A percentile compares a stretch with the other conserved stretches of the same genome.
These are phyloP conservation scores for Stachybotrys echinatus DNA, from an alignment of 2,329 filamentous ascomycete species.

Conservation along the genomic window DNA sequence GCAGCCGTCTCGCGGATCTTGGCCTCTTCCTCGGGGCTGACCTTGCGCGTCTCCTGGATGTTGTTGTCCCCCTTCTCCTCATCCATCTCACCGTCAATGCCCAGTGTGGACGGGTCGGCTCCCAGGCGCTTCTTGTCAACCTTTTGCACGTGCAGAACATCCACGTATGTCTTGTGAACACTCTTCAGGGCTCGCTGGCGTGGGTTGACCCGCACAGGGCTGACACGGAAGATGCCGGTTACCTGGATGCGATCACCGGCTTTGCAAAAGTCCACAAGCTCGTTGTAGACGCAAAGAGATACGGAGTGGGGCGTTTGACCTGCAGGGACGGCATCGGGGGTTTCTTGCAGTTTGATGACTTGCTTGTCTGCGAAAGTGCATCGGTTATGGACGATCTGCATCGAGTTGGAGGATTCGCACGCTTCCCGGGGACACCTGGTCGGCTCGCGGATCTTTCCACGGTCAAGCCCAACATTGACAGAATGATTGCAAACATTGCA, in stretches of 20 bases:
- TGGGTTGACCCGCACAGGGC: conserved; percentile 88
- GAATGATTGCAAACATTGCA: conserved; percentile 92
- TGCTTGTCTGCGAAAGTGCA: conserved; percentile 96
- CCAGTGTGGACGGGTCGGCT: conserved; percentile 82
- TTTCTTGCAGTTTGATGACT: conserved; percentile 97
- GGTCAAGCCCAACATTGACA: conserved; percentile 84
- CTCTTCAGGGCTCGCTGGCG: conserved; percentile 89
- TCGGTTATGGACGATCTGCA: conserved; percentile 97
- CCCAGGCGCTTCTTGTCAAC: conserved; percentile 93
- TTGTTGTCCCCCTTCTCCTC: conserved; percentile 61
- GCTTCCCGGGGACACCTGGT: conserved; percentile 79
- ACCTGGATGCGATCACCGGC: conserved; percentile 94
- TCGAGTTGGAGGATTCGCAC: conserved; percentile 85
- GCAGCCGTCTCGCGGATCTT: conserved; percentile 79
- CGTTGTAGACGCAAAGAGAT: conserved; percentile 92
- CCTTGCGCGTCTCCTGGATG: conserved; percentile 77
- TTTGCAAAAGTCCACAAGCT: conserved; percentile 96
- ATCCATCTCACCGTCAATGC: conserved; percentile 69
- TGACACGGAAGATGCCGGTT: conserved; percentile 95
- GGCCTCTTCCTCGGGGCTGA: conserved; percentile 80
- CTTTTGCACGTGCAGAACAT: conserved; percentile 93
- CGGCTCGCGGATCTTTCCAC: conserved; percentile 93
- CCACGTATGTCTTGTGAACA: conserved; percentile 96
- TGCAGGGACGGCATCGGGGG: conserved; percentile 87
- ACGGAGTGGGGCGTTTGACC: conserved; percentile 97